A percentile compares a stretch with the other conserved stretches of the same genome.
These are phyloP conservation scores for Fusarium vanettenii DNA, from an alignment of 2,329 filamentous ascomycete genomes.

Conservation along the genomic window DNA sequence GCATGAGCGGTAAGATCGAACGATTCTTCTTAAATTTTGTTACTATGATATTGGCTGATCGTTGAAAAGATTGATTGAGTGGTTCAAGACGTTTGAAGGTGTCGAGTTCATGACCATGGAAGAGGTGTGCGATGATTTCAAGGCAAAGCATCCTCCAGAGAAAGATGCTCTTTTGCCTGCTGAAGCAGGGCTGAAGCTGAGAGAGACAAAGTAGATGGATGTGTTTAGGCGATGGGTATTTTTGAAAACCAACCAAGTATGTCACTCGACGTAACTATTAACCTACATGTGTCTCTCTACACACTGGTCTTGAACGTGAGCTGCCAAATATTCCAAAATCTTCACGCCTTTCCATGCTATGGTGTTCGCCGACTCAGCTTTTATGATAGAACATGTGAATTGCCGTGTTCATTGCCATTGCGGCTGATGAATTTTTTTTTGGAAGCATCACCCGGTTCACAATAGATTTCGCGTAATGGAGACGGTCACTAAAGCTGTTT, in stretches of 20 bases:
- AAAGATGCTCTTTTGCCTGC: not conserved
- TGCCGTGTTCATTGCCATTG: too few relatives aligned
- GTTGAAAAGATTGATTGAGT: not conserved
- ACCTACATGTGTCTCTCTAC: too few relatives aligned
- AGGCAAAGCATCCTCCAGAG: not conserved
- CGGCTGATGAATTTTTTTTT: too few relatives aligned
- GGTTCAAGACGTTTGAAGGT: not conserved
- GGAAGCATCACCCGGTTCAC: too few relatives aligned
- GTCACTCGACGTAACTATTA: too few relatives aligned
- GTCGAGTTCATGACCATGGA: not conserved
- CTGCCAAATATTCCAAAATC: too few relatives aligned
- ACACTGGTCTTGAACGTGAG: too few relatives aligned
- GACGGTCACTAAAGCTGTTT: not conserved
- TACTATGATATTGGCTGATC: not conserved
- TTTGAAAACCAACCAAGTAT: too few relatives aligned
- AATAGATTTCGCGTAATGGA: too few relatives aligned
- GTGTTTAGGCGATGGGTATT: rapidly evolving
- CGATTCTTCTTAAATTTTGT: not conserved
- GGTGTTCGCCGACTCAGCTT: too few relatives aligned
- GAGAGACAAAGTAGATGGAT: not conserved
- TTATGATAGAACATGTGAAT: too few relatives aligned
- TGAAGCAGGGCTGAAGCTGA: not conserved
- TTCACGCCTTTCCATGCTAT: too few relatives aligned
- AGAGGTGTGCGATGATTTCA: not conserved
- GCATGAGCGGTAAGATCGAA: not conserved